phyloP scores from a whole-genome alignment of 495 filamentous ascomycete genomes.

The Lepidopterella palustris region DNA sequence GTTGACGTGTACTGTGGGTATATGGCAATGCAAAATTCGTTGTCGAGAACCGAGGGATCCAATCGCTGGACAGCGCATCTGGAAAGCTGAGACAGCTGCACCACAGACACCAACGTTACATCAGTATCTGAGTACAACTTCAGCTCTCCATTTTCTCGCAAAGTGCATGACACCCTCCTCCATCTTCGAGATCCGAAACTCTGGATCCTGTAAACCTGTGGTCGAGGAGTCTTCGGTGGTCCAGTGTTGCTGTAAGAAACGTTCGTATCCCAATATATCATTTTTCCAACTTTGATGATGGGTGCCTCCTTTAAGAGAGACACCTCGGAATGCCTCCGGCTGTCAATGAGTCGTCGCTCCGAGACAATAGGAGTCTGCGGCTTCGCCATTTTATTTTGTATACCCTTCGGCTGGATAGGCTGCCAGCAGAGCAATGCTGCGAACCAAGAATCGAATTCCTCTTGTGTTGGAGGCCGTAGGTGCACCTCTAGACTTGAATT shows the following conservation, averaged over 20 bases:
- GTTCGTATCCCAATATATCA: conserved; percentile 80
- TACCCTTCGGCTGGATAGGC: conserved; percentile 70
- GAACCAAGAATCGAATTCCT: conserved; percentile 85
- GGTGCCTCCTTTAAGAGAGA: conserved; percentile 64
- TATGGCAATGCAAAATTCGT: conserved; percentile 91
- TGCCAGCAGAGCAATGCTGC: conserved; percentile 93
- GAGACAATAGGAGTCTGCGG: conserved; percentile 46
- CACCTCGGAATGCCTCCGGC: conserved; percentile 55
- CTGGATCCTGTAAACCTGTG: conserved; percentile 50
- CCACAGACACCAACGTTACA: conserved; percentile 65
- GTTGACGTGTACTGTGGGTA: conserved; percentile 73
- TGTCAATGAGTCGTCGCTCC: conserved; percentile 47
- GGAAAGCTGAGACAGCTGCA: conserved; percentile 85
- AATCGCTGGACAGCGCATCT: conserved; percentile 84
- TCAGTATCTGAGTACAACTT: conserved; percentile 83
- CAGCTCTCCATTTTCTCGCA: conserved; percentile 93
- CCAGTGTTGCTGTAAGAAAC: conserved; percentile 47
- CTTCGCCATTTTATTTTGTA: conserved; percentile 67
- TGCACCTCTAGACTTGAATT: conserved; percentile 64
- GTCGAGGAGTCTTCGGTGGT: conserved; percentile 35
- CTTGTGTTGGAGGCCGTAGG: conserved; percentile 63
- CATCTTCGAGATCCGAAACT: conserved; percentile 56
- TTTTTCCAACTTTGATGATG: conserved; percentile 95
- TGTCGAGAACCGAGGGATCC: conserved; percentile 84
- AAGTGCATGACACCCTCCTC: conserved; percentile 83